Base-by-base conservation (phyloP, 2,329 filamentous ascomycete genomes). In the Neophaeococcomyces mojaviensis region DNA sequence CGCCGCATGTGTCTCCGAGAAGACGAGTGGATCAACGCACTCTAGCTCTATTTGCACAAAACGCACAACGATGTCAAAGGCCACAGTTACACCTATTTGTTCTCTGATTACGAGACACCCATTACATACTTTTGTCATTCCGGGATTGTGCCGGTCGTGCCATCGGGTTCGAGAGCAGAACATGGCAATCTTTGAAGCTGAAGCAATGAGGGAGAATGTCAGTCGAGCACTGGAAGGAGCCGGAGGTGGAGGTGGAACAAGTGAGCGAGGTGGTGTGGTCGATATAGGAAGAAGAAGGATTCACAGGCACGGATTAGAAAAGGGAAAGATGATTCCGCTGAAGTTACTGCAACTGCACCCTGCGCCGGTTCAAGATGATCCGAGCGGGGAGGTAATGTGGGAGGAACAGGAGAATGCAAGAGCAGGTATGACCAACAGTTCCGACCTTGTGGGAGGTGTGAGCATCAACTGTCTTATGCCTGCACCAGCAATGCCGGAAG, bases 51-150 rank as follows among this genome's bases (percentile, higher is more conserved):
- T 10, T 10, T 28, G 24, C 24, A 28, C 5, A 24, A 39, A 3
- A 12, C 20, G 18, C 6, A 18, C 7, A 26, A 13, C 10, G 19
- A 39, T 20, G 13, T 5, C 18, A 28, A n/a, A n/a, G n/a, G 5
- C 20, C 12, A 10, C n/a, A 13, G 8, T 28, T 3, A 7, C 39
- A 24, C 13, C 39, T 2, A 28, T n/a, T 10, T 52, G 50, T 28
- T 22, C 41, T 24, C 31, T 42, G 12, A 36, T 30, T 3, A 22
- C 41, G 9, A 18, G 33, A 1, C 51, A 54, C 39, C 52, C 52
- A 13, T 43, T 52, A 7, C 49, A 50, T 24, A 54, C 52, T 7
- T 50, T 49, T 34, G 32, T 44, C 15, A 38, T 55, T 35, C 43
- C 46, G 19, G 18, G 20, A 2, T 46, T 52, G 20, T 54, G 52